Conservation (phyloP, 1,139 yeast species). For the Yamadazyma atmosphaerica region DNA sequence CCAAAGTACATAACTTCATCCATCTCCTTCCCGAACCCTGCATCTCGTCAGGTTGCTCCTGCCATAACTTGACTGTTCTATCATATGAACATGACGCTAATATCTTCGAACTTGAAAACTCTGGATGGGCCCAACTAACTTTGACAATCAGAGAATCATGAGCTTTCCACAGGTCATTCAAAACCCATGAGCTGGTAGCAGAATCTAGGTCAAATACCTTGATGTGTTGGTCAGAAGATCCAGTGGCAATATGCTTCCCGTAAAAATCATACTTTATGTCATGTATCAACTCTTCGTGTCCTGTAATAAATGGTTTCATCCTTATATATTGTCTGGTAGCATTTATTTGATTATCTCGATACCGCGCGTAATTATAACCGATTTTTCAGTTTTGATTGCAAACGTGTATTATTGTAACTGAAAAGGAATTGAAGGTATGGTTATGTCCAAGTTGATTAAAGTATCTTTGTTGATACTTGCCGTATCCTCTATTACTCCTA, state of each 20-base stretch:
- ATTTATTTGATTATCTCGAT: not conserved
- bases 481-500: conserved; percentile 24
- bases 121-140: conserved; percentile 93
- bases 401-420: too few species aligned
- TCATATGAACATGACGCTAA: conserved; percentile 90
- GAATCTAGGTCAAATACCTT: conserved; percentile 78
- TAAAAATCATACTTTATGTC: conserved; percentile 88
- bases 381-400: not conserved
- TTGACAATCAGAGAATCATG: conserved; percentile 87
- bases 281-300: conserved; percentile 89
- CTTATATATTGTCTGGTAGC: not conserved
- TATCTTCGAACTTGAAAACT: conserved; percentile 71
- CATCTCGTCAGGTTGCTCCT: conserved; percentile 79
- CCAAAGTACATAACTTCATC: conserved; percentile 70
- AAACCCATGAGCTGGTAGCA: conserved; percentile 61
- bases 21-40: conserved; percentile 80
- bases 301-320: conserved; percentile 74
- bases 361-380: too few species aligned
- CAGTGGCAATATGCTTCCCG: conserved; percentile 87
- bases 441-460: conserved; percentile 13
- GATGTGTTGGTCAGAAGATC: conserved; percentile 89
- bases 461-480: conserved; percentile 20
- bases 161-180: conserved; percentile 90
- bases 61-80: conserved; percentile 86
- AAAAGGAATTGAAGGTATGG: too few species aligned